Conservation (phyloP, 192 early-diverging fungal genomes). For the Pilobolus umbonatus region DNA sequence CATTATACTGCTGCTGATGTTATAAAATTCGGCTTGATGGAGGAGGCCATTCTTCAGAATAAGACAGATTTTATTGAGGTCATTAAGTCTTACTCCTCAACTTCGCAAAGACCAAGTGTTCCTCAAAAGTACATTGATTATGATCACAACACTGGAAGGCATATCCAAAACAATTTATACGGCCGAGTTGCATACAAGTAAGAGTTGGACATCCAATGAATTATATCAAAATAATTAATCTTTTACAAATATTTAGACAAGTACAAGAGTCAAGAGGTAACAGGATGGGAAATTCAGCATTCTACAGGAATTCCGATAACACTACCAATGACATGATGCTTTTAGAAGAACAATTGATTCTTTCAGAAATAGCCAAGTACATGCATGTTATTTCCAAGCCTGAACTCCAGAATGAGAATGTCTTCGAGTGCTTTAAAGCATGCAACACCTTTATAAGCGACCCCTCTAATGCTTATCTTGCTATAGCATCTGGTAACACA, state of each 20-base stretch:
- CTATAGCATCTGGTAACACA: slow-evolving; percentile 21
- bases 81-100: background rate
- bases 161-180: slow-evolving; percentile 11
- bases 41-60: slow-evolving; percentile 14
- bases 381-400: slow-evolving; percentile 5
- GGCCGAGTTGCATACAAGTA: slow-evolving; percentile 4
- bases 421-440: background rate
- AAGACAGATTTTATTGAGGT: slow-evolving; percentile 5
- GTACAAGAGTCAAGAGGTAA: slow-evolving; percentile 56
- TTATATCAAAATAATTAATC: background rate
- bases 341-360: background rate
- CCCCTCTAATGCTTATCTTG: slow-evolving; percentile 9
- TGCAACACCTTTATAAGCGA: background rate
- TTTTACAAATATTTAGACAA: slow-evolving; percentile 11
- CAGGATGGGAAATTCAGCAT: slow-evolving; percentile 44
- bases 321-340: too few species aligned
- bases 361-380: background rate
- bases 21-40: background rate
- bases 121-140: slow-evolving; percentile 1
- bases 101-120: background rate
- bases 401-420: background rate
- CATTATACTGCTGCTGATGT: slow-evolving; percentile 5
- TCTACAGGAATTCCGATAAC: background rate
- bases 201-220: background rate
- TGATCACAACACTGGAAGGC: slow-evolving; percentile 9